Conservation (phyloP, 148 eudicot species). For the Spergularia marina region DNA sequence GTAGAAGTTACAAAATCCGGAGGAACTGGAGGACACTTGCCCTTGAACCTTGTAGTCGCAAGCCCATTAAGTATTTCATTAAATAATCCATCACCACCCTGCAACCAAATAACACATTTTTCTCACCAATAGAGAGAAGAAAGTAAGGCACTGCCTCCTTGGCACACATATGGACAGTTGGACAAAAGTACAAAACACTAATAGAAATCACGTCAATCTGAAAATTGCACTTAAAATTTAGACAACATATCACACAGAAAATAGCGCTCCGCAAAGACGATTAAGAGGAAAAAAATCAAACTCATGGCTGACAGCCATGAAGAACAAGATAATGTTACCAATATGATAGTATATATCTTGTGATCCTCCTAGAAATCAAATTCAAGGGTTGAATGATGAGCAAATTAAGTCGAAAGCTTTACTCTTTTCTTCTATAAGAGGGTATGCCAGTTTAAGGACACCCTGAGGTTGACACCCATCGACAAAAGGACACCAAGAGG, state of each 20-base stretch:
- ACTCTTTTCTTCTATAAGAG: too few relatives aligned
- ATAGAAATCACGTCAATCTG: conserved; percentile 5
- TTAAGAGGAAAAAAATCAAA: not conserved
- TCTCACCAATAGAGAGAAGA: not conserved
- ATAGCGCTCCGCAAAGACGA: not conserved
- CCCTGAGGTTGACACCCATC: too few relatives aligned
- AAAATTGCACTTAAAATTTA: not conserved
- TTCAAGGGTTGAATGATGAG: not conserved
- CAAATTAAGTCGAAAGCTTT: not conserved
- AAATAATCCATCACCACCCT: conserved; percentile 99
- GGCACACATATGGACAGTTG: not conserved
- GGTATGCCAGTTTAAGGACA: too few relatives aligned
- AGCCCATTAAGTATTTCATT: conserved; percentile 86
- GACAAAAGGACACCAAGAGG: too few relatives aligned
- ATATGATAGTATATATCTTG: not conserved
- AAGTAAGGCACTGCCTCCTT: not conserved
- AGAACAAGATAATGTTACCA: not conserved
- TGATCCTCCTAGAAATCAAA: not conserved
- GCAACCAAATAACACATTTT: conserved; percentile 19
- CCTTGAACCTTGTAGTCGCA: conserved; percentile 73
- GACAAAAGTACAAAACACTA: not conserved
- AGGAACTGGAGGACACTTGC: conserved; percentile 74
- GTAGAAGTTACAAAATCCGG: conserved; percentile 42
- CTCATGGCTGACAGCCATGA: not conserved
- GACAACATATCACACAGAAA: not conserved